A percentile compares a stretch with the other conserved stretches of the same genome.
These are phyloP conservation scores for Sugiyamaella marilandica DNA, from an alignment of 805 yeast species.

Conservation along the genomic window DNA sequence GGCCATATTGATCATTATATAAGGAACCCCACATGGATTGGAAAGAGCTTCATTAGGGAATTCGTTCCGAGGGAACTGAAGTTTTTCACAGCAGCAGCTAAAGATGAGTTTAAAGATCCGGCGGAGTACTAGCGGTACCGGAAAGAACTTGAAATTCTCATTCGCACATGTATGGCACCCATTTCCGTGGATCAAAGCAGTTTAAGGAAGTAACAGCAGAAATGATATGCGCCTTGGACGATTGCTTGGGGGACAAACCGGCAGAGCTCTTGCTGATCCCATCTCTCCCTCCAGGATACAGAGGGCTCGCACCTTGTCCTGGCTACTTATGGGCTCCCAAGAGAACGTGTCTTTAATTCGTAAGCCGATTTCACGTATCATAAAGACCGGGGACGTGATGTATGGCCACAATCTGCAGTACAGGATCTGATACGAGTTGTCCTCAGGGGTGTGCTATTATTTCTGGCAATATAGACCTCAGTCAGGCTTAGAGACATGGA, in stretches of 20 bases:
- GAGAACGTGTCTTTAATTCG: constrained; percentile 21
- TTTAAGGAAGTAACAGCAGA: not conserved
- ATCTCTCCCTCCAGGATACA: constrained; percentile 21
- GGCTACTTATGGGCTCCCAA: constrained; percentile 21
- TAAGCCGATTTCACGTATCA: constrained; percentile 16
- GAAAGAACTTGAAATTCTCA: constrained; percentile 21
- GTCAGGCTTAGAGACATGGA: constrained; percentile 8
- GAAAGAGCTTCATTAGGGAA: constrained; percentile 15
- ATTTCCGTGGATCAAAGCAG: constrained; percentile 12
- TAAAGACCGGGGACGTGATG: constrained; percentile 14
- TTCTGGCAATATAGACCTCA: constrained; percentile 1
- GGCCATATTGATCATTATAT: constrained; percentile 23
- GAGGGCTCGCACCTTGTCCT: constrained; percentile 25
- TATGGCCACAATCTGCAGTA: constrained; percentile 15
- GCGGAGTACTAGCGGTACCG: constrained; percentile 21
- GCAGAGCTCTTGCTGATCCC: constrained; percentile 20
- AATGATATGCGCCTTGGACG: not conserved
- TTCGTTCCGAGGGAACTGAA: constrained; percentile 9
- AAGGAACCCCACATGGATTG: constrained; percentile 23
- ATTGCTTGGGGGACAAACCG: constrained; percentile 7
- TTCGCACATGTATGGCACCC: constrained; percentile 6
- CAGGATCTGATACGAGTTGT: constrained; percentile 13
- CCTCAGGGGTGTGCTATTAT: constrained; percentile 10
- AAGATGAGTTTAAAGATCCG: constrained; percentile 8
- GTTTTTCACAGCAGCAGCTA: not conserved